Evolutionary conservation across 345 rosid species (phyloP), one percentile per base, ranked within the genome.

Genomic region (Draba incana): DNA sequence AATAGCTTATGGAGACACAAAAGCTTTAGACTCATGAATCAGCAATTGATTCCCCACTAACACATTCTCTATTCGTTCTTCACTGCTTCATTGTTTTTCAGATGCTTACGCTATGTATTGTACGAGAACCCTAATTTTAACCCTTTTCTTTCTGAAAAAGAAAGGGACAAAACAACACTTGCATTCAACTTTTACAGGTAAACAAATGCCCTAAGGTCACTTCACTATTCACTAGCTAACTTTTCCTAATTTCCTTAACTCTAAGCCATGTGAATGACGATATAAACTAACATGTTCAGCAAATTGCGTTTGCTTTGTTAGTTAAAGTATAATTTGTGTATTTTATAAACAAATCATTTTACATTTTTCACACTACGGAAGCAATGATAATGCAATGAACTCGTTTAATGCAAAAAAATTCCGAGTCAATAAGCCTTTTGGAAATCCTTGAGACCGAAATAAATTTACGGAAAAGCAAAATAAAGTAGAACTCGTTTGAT

Each of bases 21-120:
- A 27, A 42, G 38, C 49, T 41, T 63, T 58, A 50, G 61, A 65
- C 10, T 60, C 57, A 33, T 74, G 68, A 68, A 74, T 74, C 74
- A 74, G 73, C 78, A 68, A 43, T 67, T 74, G 73, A 74, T 74
- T 74, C 74, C 64, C 78, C 78, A 68, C 78, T 74, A 67, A 45
- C 44, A 53, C 72, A 66, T 59, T 58, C 35, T 2, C 57, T 62
- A 41, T 27, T 48, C 43, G 55, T 27, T 55, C 70, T 55, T 55
- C n/a, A 55, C 51, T 48, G 70, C 70, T 55, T 55, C n/a, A 55
- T 44, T 48, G 70, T 74, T 66, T 71, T 38, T 67, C 69, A 67
- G 74, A 68, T 74, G 69, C 78, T 74, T 38, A 68, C 42, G 68
- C 72, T 61, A 58, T 38, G 14, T 46, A 52, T 25, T 58, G 63